Percentiles rank a stretch among this genome's conserved stretches.
Conservation (phyloP, 306 rosid genomes). For the Fragaria nilgerrensis region DNA sequence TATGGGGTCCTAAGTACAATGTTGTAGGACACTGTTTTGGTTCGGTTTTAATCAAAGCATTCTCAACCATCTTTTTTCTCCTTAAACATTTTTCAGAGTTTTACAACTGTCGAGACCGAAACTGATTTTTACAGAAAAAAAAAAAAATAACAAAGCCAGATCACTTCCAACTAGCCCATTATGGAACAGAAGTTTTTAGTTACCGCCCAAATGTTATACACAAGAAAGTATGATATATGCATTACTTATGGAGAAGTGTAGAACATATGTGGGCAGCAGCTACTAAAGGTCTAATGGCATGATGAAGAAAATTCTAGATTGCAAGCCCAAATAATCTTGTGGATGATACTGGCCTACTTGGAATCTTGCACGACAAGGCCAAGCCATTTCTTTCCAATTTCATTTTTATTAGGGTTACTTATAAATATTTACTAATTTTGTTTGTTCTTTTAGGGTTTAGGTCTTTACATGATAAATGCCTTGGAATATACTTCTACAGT, state of each 20-base stretch:
- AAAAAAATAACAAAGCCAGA: neutral
- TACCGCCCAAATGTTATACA: neutral
- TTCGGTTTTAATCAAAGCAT: neutral
- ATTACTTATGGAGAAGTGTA: neutral
- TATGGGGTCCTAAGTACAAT: neutral
- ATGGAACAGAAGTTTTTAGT: neutral
- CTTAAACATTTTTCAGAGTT: neutral
- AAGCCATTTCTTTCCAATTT: neutral
- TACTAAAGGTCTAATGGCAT: neutral
- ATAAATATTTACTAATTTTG: neutral
- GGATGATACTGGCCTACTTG: neutral
- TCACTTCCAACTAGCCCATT: neutral
- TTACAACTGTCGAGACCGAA: neutral
- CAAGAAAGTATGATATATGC: neutral
- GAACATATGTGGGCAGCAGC: neutral
- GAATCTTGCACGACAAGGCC: neutral
- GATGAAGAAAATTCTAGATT: neutral
- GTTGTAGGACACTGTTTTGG: neutral
- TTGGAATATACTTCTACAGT: neutral
- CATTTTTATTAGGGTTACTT: neutral
- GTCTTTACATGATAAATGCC: neutral
- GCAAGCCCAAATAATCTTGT: neutral
- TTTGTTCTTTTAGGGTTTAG: neutral
- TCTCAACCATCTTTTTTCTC: neutral
- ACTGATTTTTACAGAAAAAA: neutral